phyloP scores from a whole-genome alignment of 495 filamentous ascomycete species.

The Xylaria castorea region DNA sequence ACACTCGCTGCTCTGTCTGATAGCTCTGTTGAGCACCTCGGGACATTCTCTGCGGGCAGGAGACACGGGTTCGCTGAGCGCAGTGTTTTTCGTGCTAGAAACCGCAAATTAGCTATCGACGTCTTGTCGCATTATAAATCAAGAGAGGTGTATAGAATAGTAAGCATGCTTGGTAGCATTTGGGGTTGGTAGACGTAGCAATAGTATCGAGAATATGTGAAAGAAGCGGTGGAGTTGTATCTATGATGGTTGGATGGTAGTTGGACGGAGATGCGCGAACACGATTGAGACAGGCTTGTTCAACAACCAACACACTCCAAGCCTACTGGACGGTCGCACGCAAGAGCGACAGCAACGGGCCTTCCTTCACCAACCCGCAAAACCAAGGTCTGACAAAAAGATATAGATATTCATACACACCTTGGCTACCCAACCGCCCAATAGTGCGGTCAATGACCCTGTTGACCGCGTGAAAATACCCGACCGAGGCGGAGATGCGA shows the following conservation, averaged over 20 bases:
- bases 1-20: conserved; percentile 48
- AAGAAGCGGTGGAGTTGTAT: not conserved
- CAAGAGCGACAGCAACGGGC: not conserved
- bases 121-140: not conserved
- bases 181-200: not conserved
- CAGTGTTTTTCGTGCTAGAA: conserved; percentile 26
- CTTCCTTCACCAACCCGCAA: not conserved
- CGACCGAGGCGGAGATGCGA: conserved; percentile 17
- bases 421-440: conserved; percentile 28
- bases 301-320: not conserved
- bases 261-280: conserved; percentile 10
- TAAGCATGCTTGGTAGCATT: not conserved
- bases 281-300: not conserved
- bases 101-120: conserved; percentile 1
- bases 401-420: conserved; percentile 20
- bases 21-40: conserved; percentile 44
- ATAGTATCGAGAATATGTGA: not conserved
- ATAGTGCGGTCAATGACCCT: conserved; percentile 13
- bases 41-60: conserved; percentile 44
- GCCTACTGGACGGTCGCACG: not conserved
- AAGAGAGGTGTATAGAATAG: not conserved
- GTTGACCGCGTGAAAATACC: not conserved
- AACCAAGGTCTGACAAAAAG: not conserved
- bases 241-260: not conserved
- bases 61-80: conserved; percentile 27